A percentile compares a stretch with the other conserved stretches of the same genome.
Conservation (phyloP, 2,329 filamentous ascomycete species). For the Cytospora piceae region DNA sequence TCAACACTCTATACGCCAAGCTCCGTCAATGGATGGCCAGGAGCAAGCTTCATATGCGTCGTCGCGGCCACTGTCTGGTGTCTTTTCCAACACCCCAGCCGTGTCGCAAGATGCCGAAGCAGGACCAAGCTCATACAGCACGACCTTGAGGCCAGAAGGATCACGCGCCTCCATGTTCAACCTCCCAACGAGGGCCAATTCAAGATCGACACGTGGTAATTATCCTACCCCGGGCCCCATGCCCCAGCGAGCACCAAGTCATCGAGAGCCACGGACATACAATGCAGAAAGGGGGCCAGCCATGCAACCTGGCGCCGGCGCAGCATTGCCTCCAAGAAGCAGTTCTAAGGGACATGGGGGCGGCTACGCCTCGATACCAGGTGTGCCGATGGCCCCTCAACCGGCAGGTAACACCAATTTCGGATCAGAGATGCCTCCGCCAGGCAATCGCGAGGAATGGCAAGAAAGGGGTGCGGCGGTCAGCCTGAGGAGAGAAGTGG, state of each 20-base stretch:
- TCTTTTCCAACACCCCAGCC: conserved; percentile 37
- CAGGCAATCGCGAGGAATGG: conserved; percentile 84
- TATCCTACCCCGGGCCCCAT: conserved; percentile 57
- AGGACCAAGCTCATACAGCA: conserved; percentile 37
- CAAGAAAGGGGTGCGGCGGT: conserved; percentile 93
- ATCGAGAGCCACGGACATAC: conserved; percentile 67
- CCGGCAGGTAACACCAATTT: conserved; percentile 34
- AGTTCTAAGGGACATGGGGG: conserved; percentile 73
- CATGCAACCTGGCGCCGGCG: conserved; percentile 46
- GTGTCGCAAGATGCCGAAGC: conserved; percentile 41
- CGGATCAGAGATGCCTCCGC: conserved; percentile 47
- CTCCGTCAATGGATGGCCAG: conserved; percentile 16
- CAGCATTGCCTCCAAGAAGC: conserved; percentile 72
- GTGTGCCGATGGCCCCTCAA: conserved; percentile 47
- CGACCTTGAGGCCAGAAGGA: conserved; percentile 58
- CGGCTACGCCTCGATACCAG: conserved; percentile 52
- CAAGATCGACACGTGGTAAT: conserved; percentile 59
- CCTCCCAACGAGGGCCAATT: conserved; percentile 62
- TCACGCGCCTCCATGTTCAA: conserved; percentile 61
- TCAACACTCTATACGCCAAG: conserved; percentile 27
- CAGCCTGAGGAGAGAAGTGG: conserved; percentile 78
- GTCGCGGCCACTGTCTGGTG: conserved; percentile 40
- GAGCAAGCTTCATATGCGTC: conserved; percentile 32
- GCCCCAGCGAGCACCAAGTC: conserved; percentile 69
- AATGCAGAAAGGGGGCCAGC: conserved; percentile 59